These are phyloP conservation scores for Herpetospermum pedunculosum DNA, from an alignment of 306 rosid species.

Conservation along the genomic window DNA sequence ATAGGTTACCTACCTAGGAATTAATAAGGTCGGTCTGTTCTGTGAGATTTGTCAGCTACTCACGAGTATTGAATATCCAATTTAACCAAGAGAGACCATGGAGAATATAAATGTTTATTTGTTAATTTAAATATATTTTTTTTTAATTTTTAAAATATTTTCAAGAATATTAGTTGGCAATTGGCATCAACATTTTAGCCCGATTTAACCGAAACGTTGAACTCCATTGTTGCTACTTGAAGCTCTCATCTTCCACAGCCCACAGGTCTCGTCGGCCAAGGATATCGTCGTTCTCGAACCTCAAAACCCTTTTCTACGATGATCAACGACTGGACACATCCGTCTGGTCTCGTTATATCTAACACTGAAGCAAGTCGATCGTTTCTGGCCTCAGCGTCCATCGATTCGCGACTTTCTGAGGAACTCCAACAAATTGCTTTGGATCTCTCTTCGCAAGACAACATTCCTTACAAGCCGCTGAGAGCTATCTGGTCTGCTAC, in stretches of 20 bases:
- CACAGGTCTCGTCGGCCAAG: neutral
- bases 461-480: constrained; percentile 37
- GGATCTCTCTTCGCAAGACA: constrained; percentile 30
- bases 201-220: neutral
- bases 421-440: constrained; percentile 49
- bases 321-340: constrained; percentile 1
- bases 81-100: too few species aligned
- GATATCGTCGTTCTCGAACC: neutral
- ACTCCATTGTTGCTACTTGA: neutral
- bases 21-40: too few species aligned
- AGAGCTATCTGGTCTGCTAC: constrained; percentile 53
- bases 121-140: too few species aligned
- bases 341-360: constrained; percentile 46
- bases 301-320: neutral
- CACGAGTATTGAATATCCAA: too few species aligned
- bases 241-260: neutral
- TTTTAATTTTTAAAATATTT: too few species aligned
- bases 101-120: too few species aligned
- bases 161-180: too few species aligned
- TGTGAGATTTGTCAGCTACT: too few species aligned
- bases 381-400: constrained; percentile 44
- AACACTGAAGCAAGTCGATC: constrained; percentile 30
- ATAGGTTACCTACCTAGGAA: too few species aligned
- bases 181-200: too few species aligned
- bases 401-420: constrained; percentile 28